Base-by-base conservation (phyloP, 2,329 filamentous ascomycete species). In the Fusarium cicatricum region DNA sequence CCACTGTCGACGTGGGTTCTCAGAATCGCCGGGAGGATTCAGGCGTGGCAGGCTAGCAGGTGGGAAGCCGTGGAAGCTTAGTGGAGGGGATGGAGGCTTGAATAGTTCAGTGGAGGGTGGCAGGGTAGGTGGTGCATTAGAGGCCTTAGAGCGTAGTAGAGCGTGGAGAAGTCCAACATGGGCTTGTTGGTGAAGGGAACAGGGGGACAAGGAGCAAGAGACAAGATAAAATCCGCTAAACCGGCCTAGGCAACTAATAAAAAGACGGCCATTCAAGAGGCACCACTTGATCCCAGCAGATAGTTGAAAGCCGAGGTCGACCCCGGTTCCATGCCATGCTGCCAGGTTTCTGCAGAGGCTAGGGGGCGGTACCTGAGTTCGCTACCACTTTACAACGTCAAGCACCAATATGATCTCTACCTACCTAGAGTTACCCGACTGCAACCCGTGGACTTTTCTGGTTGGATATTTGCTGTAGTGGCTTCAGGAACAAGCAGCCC, bases 1-100 rank as follows among this genome's bases (percentile, higher is more conserved):
- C n/a, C n/a, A n/a, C 55, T 60, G 55, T 63, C 46, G 12, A 26
- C n/a, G 59, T 52, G 59, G 59, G 55, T 62, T 59, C 40, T 60
- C 44, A 56, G 33, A 63, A 52, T 52, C 44, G 56, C 52, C 48
- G 42, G 48, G 57, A 62, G 43, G 60, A 62, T 38, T 58, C 58
- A 54, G 58, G 38, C 38, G 23, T 26, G 23, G 33, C 38, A 59
- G 31, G 44, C 33, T n/a, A n/a, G n/a, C n/a, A n/a, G n/a, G n/a
- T n/a, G n/a, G n/a, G n/a, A n/a, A n/a, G n/a, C n/a, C n/a, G n/a
- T n/a, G n/a, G n/a, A n/a, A n/a, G n/a, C n/a, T 32, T 39, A 56
- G 60, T 60, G 60, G 59, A 56, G 52, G 60, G 54, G n/a, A n/a
- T n/a, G n/a, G 50, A 50, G 55, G 37, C 32, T 32, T 62, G 36